phyloP scores from a whole-genome alignment of 257 asterid species.

The Jacaranda mimosifolia region DNA sequence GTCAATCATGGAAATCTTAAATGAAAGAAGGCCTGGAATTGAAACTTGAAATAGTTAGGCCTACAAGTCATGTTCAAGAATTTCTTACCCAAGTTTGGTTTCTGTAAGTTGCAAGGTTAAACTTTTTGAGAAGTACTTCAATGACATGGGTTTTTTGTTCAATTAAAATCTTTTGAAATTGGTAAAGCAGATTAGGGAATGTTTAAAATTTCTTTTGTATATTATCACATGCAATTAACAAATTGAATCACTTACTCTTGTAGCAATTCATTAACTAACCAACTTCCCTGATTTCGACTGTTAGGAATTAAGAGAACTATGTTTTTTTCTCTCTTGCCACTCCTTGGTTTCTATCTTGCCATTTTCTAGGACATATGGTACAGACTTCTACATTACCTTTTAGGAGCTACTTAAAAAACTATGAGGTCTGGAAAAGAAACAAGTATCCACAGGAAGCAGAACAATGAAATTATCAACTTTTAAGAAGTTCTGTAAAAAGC shows the following conservation, averaged over 20 bases:
- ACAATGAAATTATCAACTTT: background rate
- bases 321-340: background rate
- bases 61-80: background rate
- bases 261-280: background rate
- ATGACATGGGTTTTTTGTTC: background rate
- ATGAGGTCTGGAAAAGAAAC: background rate
- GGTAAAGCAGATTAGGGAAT: background rate
- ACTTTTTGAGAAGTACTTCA: background rate
- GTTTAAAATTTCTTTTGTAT: background rate
- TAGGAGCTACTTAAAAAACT: background rate
- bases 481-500: background rate
- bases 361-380: background rate
- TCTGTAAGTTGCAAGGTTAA: background rate
- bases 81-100: background rate
- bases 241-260: background rate
- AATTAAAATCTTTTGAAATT: background rate
- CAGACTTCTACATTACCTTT: background rate
- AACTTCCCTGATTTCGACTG: background rate
- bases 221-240: background rate
- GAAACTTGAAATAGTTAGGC: constrained; percentile 23
- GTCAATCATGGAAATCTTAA: background rate
- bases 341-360: background rate
- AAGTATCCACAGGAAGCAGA: background rate
- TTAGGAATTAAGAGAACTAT: constrained; percentile 4
- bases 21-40: constrained; percentile 25